These are phyloP conservation scores for Bombardia bombarda DNA, from an alignment of 495 filamentous ascomycete genomes.

Conservation along the genomic window DNA sequence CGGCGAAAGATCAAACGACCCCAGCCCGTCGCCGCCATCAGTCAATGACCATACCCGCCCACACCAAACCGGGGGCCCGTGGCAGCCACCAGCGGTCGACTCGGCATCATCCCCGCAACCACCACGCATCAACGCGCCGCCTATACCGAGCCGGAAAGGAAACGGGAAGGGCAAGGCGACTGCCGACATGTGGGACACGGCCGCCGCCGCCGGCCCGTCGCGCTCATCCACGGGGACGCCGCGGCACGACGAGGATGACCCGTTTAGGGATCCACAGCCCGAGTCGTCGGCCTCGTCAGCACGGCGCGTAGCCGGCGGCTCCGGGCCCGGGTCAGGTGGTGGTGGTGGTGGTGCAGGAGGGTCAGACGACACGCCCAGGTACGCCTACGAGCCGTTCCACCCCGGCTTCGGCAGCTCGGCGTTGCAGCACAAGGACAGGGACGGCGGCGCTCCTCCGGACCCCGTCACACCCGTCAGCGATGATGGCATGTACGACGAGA, in stretches of 20 bases:
- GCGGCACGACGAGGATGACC: slow-evolving; percentile 31
- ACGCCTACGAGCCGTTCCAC: slow-evolving; percentile 44
- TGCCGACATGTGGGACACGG: slow-evolving; percentile 15
- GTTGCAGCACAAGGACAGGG: slow-evolving; percentile 4
- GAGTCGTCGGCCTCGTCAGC: slow-evolving; percentile 15
- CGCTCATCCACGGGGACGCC: slow-evolving; percentile 29
- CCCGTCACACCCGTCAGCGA: slow-evolving; percentile 20
- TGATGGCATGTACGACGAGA: slow-evolving; percentile 10
- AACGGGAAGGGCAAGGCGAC: slow-evolving; percentile 39
- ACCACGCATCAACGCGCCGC: slow-evolving; percentile 5
- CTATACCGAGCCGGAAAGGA: slow-evolving; percentile 15
- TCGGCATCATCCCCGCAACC: background rate
- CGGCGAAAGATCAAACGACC: slow-evolving; percentile 11
- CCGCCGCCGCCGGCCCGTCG: slow-evolving; percentile 21
- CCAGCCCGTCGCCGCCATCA: slow-evolving; percentile 9
- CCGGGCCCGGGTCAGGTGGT: slow-evolving; percentile 5
- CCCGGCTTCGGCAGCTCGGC: slow-evolving; percentile 35
- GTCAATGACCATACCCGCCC: slow-evolving; percentile 14
- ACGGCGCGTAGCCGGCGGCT: slow-evolving; percentile 10
- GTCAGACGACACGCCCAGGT: slow-evolving; percentile 4
- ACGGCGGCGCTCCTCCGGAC: slow-evolving; percentile 5
- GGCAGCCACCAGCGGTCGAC: background rate
- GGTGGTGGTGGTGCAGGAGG: slow-evolving; percentile 9
- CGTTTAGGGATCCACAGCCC: slow-evolving; percentile 36
- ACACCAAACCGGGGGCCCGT: background rate